Percentiles rank a stretch among this genome's conserved stretches.
These are phyloP conservation scores for Chlorophyllum brunneum DNA, from an alignment of 768 basidiomycete species.

Conservation along the genomic window DNA sequence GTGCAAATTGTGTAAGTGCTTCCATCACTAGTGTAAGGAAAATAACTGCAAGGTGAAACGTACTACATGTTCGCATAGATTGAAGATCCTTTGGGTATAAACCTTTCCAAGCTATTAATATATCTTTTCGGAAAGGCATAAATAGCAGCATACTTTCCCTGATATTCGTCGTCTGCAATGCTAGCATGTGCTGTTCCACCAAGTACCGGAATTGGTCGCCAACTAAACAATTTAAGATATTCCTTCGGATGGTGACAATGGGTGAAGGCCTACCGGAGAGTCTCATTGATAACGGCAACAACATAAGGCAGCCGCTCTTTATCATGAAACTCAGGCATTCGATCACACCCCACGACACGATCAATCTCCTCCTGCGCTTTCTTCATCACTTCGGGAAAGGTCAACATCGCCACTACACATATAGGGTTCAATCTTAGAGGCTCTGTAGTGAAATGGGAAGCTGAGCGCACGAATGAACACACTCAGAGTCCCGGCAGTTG, in stretches of 20 bases:
- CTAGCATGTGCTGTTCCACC: slow-evolving; percentile 30
- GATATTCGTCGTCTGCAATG: slow-evolving; percentile 32
- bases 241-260: too few species aligned
- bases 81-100: slow-evolving; percentile 31
- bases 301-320: slow-evolving; percentile 19
- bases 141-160: slow-evolving; percentile 19
- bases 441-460: background rate
- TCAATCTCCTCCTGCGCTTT: slow-evolving; percentile 30
- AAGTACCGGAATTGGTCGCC: slow-evolving; percentile 24
- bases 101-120: background rate
- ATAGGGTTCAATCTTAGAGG: background rate
- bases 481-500: slow-evolving; percentile 23
- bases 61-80: slow-evolving; percentile 23
- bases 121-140: background rate
- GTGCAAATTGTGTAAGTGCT: background rate
- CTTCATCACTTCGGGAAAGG: slow-evolving; percentile 22
- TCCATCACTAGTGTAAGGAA: background rate
- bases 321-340: slow-evolving; percentile 26
- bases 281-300: slow-evolving; percentile 18
- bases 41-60: slow-evolving; percentile 2
- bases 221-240: too few species aligned
- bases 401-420: slow-evolving; percentile 24
- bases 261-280: slow-evolving; percentile 2
- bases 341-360: slow-evolving; percentile 20
- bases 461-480: background rate